phyloP scores from a whole-genome alignment of 129 eudicot species.

The Helianthus tuberosus region DNA sequence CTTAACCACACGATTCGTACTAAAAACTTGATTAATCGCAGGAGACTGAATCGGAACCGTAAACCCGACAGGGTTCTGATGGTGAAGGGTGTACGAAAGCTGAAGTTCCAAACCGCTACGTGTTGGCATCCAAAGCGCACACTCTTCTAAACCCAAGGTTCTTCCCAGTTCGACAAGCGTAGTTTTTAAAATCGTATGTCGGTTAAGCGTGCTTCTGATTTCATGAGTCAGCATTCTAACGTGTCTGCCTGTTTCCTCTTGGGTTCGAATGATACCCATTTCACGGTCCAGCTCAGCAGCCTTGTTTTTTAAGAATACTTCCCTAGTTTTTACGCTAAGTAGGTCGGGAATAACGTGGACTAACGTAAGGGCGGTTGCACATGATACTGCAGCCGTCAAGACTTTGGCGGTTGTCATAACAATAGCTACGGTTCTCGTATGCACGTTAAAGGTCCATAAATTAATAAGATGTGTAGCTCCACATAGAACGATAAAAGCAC shows the following conservation, averaged over 20 bases:
- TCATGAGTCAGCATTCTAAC: conserved; percentile 98
- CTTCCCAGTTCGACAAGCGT: conserved; percentile 95
- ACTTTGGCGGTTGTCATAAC: conserved; percentile 87
- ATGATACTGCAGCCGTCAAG: conserved; percentile 83
- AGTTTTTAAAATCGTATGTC: conserved; percentile 87
- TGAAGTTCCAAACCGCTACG: conserved; percentile 88
- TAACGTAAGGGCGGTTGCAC: conserved; percentile 92
- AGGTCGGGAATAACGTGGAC: conserved; percentile 92
- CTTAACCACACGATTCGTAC: conserved; percentile 78
- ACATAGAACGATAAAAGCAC: conserved; percentile 94
- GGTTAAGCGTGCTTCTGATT: conserved; percentile 95
- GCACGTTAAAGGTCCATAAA: conserved; percentile 80
- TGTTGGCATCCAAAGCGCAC: conserved; percentile 99
- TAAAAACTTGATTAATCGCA: conserved; percentile 80
- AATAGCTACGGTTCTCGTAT: conserved; percentile 74
- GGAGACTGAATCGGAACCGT: conserved; percentile 93
- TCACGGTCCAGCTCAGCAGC: conserved; percentile 97
- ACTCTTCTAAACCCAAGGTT: conserved; percentile 92
- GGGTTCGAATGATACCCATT: conserved; percentile 94
- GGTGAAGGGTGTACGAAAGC: conserved; percentile 83
- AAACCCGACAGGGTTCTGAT: conserved; percentile 84
- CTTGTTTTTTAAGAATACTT: conserved; percentile 82
- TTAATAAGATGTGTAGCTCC: conserved; percentile 93
- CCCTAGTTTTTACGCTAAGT: conserved; percentile 92
- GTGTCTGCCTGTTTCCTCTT: conserved; percentile 95